Base-by-base conservation (phyloP, 192 early-diverging fungal genomes). In the Backusella macrospora region DNA sequence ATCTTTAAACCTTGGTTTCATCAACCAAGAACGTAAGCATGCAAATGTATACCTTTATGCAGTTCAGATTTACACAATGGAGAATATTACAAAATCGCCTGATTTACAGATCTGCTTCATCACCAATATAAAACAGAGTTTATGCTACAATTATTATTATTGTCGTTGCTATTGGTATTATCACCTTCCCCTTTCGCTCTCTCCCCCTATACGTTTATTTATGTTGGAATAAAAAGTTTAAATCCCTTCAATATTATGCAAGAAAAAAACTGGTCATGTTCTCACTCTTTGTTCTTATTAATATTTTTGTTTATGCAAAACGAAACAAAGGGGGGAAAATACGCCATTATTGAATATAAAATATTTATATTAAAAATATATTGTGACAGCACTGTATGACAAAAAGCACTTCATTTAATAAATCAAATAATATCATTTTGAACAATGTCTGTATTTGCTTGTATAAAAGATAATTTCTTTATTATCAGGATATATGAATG, bases 41-140 rank as follows among this genome's bases (percentile, higher is more conserved):
- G 52, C 21, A 59, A 59, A 18, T 55, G 52, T 55, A 55, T 55
- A 59, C 10, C 49, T 59, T 59, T 59, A 59, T 59, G 52, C 52
- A 59, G 52, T 59, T 59, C 52, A 59, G 18, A 59, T 59, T 59
- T 59, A 18, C 52, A 59, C 52, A 59, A 59, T 26, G 14, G 26
- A 59, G 52, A 59, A 23, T 59, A 59, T 59, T 59, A 59, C 52
- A 59, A 59, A 59, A 59, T 59, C 16, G 21, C 52, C 52, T 59
- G 52, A 59, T 59, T 59, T 59, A 23, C 26, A 7, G 52, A 12
- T 23, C 13, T 59, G 52, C 26, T 59, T 59, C 52, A 59, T 59
- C 52, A 59, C 13, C 26, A 23, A 10, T 59, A 59, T 59, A 26
- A 23, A 59, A 26, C 21, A 59, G 52, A 59, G 21, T 26, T 59